phyloP scores from a whole-genome alignment of 1,284 basidiomycete species.

The Moniliella sp. region DNA sequence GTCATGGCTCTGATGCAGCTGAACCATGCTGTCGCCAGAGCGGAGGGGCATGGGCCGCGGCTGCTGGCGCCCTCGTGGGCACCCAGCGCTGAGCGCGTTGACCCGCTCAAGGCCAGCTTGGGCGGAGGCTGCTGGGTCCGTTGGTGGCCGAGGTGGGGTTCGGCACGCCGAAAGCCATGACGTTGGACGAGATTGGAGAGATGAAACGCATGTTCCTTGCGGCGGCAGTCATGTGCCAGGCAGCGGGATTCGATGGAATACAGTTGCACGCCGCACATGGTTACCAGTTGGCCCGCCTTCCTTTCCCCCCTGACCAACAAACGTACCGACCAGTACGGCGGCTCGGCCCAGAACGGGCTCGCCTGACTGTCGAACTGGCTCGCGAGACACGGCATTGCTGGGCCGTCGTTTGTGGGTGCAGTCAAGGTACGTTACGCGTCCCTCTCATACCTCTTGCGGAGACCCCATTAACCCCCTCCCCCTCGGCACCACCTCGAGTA shows the following conservation, averaged over 20 bases:
- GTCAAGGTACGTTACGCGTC: slow-evolving; percentile 44
- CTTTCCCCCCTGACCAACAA: slow-evolving; percentile 54
- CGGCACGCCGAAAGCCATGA: slow-evolving; percentile 39
- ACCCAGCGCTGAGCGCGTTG: no score
- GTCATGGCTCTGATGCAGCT: no score
- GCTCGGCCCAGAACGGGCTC: slow-evolving; percentile 33
- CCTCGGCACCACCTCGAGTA: no score
- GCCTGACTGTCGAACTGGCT: slow-evolving; percentile 48
- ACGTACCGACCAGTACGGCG: slow-evolving; percentile 46
- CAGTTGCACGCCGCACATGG: slow-evolving; percentile 75
- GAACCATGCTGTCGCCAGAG: no score
- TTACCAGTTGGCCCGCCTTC: slow-evolving; percentile 60
- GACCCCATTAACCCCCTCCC: not conserved
- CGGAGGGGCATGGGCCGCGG: no score
- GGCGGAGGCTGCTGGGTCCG: slow-evolving; percentile 7
- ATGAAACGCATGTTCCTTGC: slow-evolving; percentile 49
- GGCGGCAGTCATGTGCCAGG: slow-evolving; percentile 47
- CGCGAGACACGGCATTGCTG: slow-evolving; percentile 44
- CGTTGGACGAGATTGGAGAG: slow-evolving; percentile 43
- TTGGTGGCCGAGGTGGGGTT: slow-evolving; percentile 35
- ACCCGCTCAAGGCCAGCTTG: no score
- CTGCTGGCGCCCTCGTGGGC: no score
- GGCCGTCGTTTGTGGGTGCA: slow-evolving; percentile 50
- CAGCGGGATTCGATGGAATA: slow-evolving; percentile 66
- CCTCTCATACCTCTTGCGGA: not conserved